These are phyloP conservation scores for Hemisphaericaspora lyxosophila DNA, from an alignment of 1,139 yeast genomes.

Conservation along the genomic window DNA sequence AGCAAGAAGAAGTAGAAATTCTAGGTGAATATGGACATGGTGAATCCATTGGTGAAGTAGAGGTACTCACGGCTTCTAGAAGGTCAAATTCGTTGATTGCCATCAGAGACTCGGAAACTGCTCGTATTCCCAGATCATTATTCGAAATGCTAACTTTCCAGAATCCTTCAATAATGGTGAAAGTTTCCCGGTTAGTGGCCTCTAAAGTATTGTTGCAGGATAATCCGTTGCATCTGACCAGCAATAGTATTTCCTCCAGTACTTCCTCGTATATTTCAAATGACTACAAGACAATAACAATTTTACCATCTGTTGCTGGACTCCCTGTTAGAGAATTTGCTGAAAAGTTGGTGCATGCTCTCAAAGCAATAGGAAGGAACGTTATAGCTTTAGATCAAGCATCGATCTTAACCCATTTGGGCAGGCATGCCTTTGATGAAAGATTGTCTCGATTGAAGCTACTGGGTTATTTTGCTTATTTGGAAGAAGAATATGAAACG, in stretches of 20 bases:
- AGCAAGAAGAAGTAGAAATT: conserved; percentile 36
- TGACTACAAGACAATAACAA: conserved; percentile 78
- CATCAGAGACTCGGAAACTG: conserved; percentile 89
- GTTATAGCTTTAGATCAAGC: conserved; percentile 83
- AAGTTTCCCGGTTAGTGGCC: conserved; percentile 87
- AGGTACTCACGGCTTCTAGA: conserved; percentile 81
- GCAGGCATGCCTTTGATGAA: conserved; percentile 91
- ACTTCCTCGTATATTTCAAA: conserved; percentile 32
- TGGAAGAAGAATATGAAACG: conserved; percentile 86
- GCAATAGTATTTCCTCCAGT: conserved; percentile 24
- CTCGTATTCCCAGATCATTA: conserved; percentile 84
- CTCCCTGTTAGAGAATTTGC: conserved; percentile 88
- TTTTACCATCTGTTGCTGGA: conserved; percentile 76
- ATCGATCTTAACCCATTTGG: conserved; percentile 74
- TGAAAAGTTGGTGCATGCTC: conserved; percentile 63
- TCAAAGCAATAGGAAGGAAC: conserved; percentile 68
- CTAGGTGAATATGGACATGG: conserved; percentile 91
- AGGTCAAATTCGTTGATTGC: conserved; percentile 79
- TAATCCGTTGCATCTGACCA: conserved; percentile 11
- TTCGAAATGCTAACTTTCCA: conserved; percentile 82
- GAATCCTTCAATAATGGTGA: conserved; percentile 88
- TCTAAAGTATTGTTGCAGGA: conserved; percentile 48
- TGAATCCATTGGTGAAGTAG: conserved; percentile 92
- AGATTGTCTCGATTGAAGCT: conserved; percentile 75
- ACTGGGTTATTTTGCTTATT: conserved; percentile 84